A percentile compares a stretch with the other conserved stretches of the same genome.
phyloP scores from a whole-genome alignment of 495 filamentous ascomycete species.

The Hamigera avellanea region DNA sequence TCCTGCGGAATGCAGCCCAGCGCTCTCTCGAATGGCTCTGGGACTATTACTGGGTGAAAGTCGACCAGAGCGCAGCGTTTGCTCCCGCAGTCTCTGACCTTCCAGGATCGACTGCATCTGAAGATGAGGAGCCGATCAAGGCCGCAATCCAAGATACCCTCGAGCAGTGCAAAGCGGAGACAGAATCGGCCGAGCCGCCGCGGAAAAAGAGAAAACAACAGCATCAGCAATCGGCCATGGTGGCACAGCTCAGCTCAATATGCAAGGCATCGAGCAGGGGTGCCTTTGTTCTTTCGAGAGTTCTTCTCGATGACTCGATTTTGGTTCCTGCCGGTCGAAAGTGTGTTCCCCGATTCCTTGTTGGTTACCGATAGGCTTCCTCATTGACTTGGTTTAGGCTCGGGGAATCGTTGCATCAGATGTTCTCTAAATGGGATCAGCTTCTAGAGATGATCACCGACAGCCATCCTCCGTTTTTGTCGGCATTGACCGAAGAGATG shows the following conservation, averaged over 20 bases:
- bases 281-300: constrained; percentile 10
- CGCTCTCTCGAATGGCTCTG: constrained; percentile 77
- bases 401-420: constrained; percentile 17
- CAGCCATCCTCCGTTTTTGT: constrained; percentile 18
- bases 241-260: constrained; percentile 17
- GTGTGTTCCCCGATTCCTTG: constrained; percentile 13
- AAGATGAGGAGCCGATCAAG: constrained; percentile 9
- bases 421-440: constrained; percentile 23
- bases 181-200: constrained; percentile 7
- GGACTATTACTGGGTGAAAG: constrained; percentile 65
- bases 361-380: background rate
- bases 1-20: constrained; percentile 51
- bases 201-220: constrained; percentile 23
- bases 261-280: constrained; percentile 15
- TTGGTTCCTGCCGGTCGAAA: constrained; percentile 18
- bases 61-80: constrained; percentile 6
- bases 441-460: constrained; percentile 23
- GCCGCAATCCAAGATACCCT: constrained; percentile 10
- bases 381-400: constrained; percentile 11
- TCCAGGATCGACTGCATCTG: background rate
- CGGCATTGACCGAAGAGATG: constrained; percentile 24
- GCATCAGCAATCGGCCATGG: constrained; percentile 13
- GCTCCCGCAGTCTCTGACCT: background rate
- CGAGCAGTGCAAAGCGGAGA: constrained; percentile 6
- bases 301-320: constrained; percentile 17